A percentile compares a stretch with the other conserved stretches of the same genome.
Conservation (phyloP, 2,329 filamentous ascomycete species). For the Penicillium janthinellum region DNA sequence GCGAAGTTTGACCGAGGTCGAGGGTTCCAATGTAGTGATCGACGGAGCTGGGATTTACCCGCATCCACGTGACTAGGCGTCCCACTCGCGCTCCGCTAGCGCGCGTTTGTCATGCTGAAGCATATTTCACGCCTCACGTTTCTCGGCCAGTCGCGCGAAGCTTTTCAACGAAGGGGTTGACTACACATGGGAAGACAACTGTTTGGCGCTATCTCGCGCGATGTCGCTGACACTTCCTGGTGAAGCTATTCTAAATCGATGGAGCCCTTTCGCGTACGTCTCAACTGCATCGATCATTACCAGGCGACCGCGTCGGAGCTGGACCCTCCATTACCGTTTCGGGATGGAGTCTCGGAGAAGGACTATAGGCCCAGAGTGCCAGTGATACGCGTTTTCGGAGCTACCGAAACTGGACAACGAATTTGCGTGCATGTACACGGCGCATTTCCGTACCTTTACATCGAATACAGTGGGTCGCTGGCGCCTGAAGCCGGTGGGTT, state of each 20-base stretch:
- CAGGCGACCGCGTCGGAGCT: conserved; percentile 76
- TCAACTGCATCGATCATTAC: conserved; percentile 97
- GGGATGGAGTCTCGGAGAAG: conserved; percentile 60
- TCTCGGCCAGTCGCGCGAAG: conserved; percentile 4
- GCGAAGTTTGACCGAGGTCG: background rate
- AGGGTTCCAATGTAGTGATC: background rate
- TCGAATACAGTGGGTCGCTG: conserved; percentile 77
- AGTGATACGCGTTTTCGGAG: conserved; percentile 85
- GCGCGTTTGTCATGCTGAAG: conserved; percentile 20
- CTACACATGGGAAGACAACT: background rate
- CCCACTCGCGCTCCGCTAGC: conserved; percentile 5
- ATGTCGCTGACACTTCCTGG: conserved; percentile 29
- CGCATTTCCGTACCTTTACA: conserved; percentile 91
- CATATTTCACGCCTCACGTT: conserved; percentile 7
- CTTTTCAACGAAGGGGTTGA: background rate
- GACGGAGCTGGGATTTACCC: conserved; percentile 9
- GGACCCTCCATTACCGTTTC: conserved; percentile 75
- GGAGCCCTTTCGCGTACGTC: conserved; percentile 82
- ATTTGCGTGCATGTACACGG: conserved; percentile 96
- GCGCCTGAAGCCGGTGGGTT: conserved; percentile 66
- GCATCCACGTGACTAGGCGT: conserved; percentile 35
- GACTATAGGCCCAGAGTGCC: conserved; percentile 73
- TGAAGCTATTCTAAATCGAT: conserved; percentile 42
- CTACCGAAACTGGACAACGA: conserved; percentile 92
- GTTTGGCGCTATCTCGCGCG: conserved; percentile 11